Evolutionary conservation across 1,139 yeast genomes (phyloP).

Genomic region (Taphrina populina): DNA sequence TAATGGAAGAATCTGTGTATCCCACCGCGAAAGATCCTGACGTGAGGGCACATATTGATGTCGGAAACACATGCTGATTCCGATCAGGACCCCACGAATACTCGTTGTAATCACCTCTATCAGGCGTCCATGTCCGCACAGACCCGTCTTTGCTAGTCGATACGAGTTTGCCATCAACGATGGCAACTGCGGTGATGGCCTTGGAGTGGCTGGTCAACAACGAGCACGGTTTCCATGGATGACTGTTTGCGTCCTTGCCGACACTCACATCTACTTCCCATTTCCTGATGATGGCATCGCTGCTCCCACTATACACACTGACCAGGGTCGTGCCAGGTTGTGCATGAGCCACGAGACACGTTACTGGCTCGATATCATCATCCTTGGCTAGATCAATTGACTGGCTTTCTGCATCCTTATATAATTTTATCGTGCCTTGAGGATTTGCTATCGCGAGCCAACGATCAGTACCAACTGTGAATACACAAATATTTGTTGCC

Average conservation of each 20-base stretch:
- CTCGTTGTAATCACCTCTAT: background rate
- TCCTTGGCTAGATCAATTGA: too few relatives aligned
- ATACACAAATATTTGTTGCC: too few relatives aligned
- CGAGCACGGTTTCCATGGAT: too few relatives aligned
- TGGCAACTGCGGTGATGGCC: background rate
- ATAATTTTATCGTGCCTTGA: too few relatives aligned
- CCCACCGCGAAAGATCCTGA: background rate
- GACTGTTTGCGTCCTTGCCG: too few relatives aligned
- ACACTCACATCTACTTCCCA: conserved; percentile 3
- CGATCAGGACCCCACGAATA: conserved; percentile 5
- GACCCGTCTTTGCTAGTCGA: conserved; percentile 6
- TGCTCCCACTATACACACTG: conserved; percentile 17
- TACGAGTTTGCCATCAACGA: background rate
- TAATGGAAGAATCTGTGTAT: conserved; percentile 4
- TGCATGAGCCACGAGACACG: too few relatives aligned
- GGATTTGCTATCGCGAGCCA: too few relatives aligned
- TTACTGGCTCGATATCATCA: too few relatives aligned
- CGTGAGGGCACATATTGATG: background rate
- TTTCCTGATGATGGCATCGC: conserved; percentile 8
- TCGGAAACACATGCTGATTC: background rate
- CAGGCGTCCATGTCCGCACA: background rate
- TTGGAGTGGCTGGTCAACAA: conserved; percentile 7
- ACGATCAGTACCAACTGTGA: too few relatives aligned
- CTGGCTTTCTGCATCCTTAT: too few relatives aligned
- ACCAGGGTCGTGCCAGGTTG: too few relatives aligned